Base-by-base conservation (phyloP, 805 yeast species). In the Ogataea pini region DNA sequence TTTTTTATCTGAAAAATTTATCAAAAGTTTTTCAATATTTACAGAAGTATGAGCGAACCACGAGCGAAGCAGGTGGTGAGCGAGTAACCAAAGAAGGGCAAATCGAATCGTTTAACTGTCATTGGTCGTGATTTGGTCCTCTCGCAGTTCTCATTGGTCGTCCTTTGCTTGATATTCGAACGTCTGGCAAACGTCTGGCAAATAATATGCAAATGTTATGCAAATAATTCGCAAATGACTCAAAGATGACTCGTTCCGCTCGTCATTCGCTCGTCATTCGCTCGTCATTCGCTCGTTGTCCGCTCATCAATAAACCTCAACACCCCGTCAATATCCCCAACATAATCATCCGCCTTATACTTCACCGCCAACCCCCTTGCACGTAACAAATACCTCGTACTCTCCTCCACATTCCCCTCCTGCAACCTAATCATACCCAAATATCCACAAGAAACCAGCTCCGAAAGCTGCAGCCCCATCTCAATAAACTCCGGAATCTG, bases 391-490 rank as follows among this genome's bases (percentile, higher is more conserved):
- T 52, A 48, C 37, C 39, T 51, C 7, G 38, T 49, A 43, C 55
- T 49, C 24, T 52, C 52, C 13, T 45, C 46, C 33, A 27, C 45
- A 13, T 54, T 45, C 4, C 47, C 42, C 19, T 49, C 42, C 17
- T 38, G 44, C 27, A 52, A 17, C 32, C 39, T 44, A 28, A 52
- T 50, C 44, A 54, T 41, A 10, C 55, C 60, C 36, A 56, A 34
- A 9, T 54, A 55, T n/a, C 54, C 48, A 20, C 54, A 48, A 10
- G 57, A 47, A 24, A 56, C 47, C 52, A 56, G 49, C 45, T 54
- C 57, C 1, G 56, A 48, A 10, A 52, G 13, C 27, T 54, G 46
- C 49, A 52, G 36, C 13, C 54, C 52, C 16, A 52, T 46, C 36
- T 46, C 48, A 9, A 52, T 51, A 16, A 42, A 47, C 27, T 54